These are phyloP conservation scores for Nitzschia sp. DNA, from an alignment of 108 stramenopile species.

Conservation along the genomic window DNA sequence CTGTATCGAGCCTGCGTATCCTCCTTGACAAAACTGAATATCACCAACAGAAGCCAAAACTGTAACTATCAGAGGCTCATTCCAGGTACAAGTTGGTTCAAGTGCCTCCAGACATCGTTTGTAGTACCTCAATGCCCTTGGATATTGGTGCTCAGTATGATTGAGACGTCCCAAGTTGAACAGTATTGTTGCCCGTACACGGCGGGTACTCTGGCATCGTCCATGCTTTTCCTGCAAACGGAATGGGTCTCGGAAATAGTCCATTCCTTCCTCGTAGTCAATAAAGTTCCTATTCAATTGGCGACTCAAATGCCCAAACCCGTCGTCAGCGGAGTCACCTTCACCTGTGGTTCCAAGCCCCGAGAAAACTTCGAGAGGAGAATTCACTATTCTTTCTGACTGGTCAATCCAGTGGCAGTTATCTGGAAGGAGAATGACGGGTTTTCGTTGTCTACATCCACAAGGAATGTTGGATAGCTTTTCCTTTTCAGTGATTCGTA, in stretches of 20 bases:
- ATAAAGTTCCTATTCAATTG: neutral
- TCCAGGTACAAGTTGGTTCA: neutral
- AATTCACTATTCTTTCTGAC: neutral
- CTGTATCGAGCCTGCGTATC: slow-evolving; percentile 28
- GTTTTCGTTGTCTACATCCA: neutral
- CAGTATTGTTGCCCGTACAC: slow-evolving; percentile 40
- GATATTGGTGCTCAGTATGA: slow-evolving; percentile 34
- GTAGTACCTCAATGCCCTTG: slow-evolving; percentile 36
- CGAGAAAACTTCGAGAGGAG: neutral
- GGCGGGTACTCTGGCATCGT: neutral
- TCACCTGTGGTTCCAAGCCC: no score
- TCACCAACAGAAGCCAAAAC: slow-evolving; percentile 37
- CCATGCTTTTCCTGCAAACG: slow-evolving; percentile 9
- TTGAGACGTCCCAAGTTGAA: slow-evolving; percentile 46
- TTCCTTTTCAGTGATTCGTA: slow-evolving; percentile 24
- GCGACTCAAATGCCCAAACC: neutral
- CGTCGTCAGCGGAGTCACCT: no score
- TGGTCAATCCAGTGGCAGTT: neutral
- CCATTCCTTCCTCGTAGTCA: slow-evolving; percentile 69
- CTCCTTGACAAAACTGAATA: slow-evolving; percentile 34
- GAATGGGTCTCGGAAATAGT: slow-evolving; percentile 33
- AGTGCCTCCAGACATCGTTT: slow-evolving; percentile 21
- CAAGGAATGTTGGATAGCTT: neutral
- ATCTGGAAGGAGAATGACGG: neutral
- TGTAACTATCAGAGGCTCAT: slow-evolving; percentile 27